Evolutionary conservation across 352 stramenopile species (phyloP), one percentile per base, ranked within the genome.

Genomic region (Phytophthora cryptogea): DNA sequence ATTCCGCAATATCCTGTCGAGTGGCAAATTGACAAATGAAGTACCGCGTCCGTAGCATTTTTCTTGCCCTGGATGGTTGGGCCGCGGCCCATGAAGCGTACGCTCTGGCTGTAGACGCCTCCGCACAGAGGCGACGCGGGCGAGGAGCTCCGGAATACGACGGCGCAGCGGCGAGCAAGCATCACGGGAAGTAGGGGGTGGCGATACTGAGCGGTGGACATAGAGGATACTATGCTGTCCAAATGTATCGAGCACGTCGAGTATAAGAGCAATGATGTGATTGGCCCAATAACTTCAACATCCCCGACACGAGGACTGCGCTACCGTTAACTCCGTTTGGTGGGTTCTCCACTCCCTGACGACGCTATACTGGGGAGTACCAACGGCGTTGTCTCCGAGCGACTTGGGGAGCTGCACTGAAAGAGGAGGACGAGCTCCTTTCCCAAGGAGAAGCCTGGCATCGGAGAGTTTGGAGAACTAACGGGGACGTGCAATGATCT

Each of bases 61-160:
- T 93, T 93, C 56, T 74, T 80, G 66, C 81, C 81, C 52, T 90
- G 78, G 35, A 93, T 89, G n/a, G 84, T 93, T 16, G 84, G 84
- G 0, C 80, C 81, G n/a, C 84, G 81, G 2, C 84, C 84, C 84
- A 93, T 93, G 64, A 71, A 80, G 28, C 84, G 79, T 59, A 83
- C 73, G 35, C 56, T 78, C 50, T 84, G 75, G 16, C 46, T 50
- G 66, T 67, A 82, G 20, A 80, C 57, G 20, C 54, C 52, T 16
- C 33, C 20, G 8, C 56, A 35, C 23, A 32, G n/a, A 31, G 13
- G 54, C 28, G 54, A 33, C 20, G 10, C 23, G 40, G 26, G 13
- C 32, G 30, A 14, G 46, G 42, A 63, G 20, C 14, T 16, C 50
- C 49, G 52, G 31, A 60, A 27, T 14, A 42, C 39, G 27, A 35